Base-by-base conservation (phyloP, 768 basidiomycete species). In the Rhodotorula diobovata region DNA sequence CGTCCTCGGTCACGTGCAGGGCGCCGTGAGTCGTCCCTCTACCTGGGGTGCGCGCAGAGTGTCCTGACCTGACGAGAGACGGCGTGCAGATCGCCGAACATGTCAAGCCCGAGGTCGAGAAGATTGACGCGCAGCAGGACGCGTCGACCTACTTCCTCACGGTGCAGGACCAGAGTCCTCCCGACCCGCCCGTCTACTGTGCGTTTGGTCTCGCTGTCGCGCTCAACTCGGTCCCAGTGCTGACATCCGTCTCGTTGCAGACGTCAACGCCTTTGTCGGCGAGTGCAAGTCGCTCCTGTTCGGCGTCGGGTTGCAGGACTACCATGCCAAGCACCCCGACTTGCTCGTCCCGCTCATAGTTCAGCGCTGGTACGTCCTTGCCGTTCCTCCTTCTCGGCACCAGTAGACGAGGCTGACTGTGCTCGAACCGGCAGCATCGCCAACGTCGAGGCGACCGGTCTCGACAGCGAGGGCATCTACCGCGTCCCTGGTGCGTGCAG, bases 401-500 rank as follows among this genome's bases (percentile, higher is more conserved):
- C n/a, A n/a, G n/a, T 6, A n/a, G 12, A 14, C 14, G 46, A 7
- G 46, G 4, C 16, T 25, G 34, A 4, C 10, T 12, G 0, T 23
- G 12, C n/a, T 39, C 30, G 28, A 8, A 6, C 1, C 15, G 0
- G n/a, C 64, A 75, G 73, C 59, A 71, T 76, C 55, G 65, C 62
- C 30, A 45, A 68, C 32, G 54, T 78, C 59, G 78, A 78, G 23
- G 34, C 51, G n/a, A 39, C 61, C 5, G 76, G 71, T 0, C 68
- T 77, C 34, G 71, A 72, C 18, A 34, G 50, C 10, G 78, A 79
- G 55, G 78, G 78, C 16, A 70, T 79, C 61, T 79, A 79, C 51
- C 78, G 78, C 30, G 56, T 78, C 4, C 53, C 72, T 4, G 72
- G 76, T 63, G 23, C 62, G 67, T 45, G n/a, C 15, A 28, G 35